phyloP scores from a whole-genome alignment of 192 early-diverging fungal genomes.

The Linnemannia hyalina region DNA sequence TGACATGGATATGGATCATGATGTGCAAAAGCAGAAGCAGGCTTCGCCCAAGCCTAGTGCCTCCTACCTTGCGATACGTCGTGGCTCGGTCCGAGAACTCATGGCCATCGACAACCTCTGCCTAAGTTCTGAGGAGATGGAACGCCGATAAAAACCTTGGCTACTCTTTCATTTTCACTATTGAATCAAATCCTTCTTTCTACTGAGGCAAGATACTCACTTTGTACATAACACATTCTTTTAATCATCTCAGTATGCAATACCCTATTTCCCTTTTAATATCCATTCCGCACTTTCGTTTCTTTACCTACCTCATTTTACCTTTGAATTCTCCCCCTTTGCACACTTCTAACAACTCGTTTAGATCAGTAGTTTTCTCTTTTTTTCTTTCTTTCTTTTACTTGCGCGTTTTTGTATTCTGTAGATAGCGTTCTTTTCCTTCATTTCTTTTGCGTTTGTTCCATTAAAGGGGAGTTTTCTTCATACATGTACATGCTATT shows the following conservation, averaged over 20 bases:
- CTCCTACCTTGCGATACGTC: conserved; percentile 37
- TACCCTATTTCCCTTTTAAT: neutral
- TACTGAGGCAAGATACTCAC: neutral
- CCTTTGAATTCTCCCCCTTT: too few species aligned
- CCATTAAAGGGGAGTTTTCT: neutral
- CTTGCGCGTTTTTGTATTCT: too few species aligned
- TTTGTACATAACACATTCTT: neutral
- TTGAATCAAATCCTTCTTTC: neutral
- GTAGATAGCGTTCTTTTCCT: neutral
- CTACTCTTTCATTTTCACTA: too few species aligned
- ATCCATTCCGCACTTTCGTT: neutral
- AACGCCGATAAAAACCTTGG: neutral
- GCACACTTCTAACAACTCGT: too few species aligned
- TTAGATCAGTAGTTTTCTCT: too few species aligned
- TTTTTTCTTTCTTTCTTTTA: too few species aligned
- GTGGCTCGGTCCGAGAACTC: conserved; percentile 44
- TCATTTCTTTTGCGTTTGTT: neutral
- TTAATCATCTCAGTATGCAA: neutral
- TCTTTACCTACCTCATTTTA: too few species aligned
- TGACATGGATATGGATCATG: conserved; percentile 10
- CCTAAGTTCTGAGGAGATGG: conserved; percentile 47
- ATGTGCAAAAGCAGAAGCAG: neutral
- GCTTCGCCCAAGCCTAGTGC: conserved; percentile 13
- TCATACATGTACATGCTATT: neutral
- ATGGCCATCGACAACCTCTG: conserved; percentile 54